These are phyloP conservation scores for Aspergillus brasiliensis DNA, from an alignment of 2,329 filamentous ascomycete species.

Conservation along the genomic window DNA sequence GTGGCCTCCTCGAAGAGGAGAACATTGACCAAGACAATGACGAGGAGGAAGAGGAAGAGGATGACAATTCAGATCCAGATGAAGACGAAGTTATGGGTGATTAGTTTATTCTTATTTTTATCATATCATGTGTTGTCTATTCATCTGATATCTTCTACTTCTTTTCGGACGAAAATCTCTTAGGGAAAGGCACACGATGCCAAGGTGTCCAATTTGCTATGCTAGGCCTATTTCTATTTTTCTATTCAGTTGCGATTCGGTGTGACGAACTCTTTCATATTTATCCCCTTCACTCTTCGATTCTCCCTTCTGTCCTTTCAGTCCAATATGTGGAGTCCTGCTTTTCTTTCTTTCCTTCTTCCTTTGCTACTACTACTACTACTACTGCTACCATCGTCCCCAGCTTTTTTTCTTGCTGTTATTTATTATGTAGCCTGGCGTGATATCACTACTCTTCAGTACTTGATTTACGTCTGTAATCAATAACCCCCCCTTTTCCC, in stretches of 20 bases:
- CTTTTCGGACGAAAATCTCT: neutral
- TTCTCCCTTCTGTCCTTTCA: no score
- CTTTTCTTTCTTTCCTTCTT: slow-evolving; percentile 13
- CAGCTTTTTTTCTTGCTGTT: no score
- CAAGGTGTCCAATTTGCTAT: neutral
- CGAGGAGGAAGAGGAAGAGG: slow-evolving; percentile 37
- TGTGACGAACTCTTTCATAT: neutral
- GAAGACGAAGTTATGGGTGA: slow-evolving; percentile 50
- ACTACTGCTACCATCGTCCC: no score
- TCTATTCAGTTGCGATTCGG: neutral
- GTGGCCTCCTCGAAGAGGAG: slow-evolving; percentile 34
- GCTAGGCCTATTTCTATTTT: no score
- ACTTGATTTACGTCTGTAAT: no score
- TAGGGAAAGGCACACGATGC: neutral
- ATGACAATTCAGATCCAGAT: slow-evolving; percentile 33
- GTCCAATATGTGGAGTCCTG: neutral
- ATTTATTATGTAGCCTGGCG: neutral
- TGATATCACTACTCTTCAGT: neutral
- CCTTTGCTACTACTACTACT: neutral
- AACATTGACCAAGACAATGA: slow-evolving; percentile 44
- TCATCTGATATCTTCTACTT: neutral
- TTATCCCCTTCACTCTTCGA: slow-evolving; percentile 6
- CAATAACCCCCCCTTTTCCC: no score
- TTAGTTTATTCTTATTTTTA: slow-evolving; percentile 21
- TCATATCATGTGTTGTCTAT: neutral